These are phyloP conservation scores for Aegilops umbellulata DNA, from an alignment of 176 grass and related monocot species.

Conservation along the genomic window DNA sequence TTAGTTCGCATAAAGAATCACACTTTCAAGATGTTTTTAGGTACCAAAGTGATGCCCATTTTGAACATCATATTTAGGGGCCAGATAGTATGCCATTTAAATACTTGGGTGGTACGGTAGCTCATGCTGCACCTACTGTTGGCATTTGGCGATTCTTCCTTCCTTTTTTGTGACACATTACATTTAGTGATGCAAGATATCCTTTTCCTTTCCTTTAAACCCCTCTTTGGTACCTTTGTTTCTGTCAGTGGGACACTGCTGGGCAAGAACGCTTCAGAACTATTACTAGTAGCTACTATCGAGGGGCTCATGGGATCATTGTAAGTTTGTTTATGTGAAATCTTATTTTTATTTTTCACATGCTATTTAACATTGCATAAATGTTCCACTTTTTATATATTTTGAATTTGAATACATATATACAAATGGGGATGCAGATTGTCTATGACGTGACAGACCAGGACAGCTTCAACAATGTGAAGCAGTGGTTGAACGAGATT, in stretches of 20 bases:
- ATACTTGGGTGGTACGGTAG: neutral
- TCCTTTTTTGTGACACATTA: neutral
- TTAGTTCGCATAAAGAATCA: neutral
- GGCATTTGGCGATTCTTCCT: neutral
- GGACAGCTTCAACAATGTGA: constrained; percentile 96
- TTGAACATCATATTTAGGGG: neutral
- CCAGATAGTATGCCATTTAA: neutral
- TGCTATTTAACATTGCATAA: neutral
- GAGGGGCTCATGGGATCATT: constrained; percentile 92
- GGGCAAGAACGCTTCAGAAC: constrained; percentile 95
- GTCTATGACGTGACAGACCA: constrained; percentile 96
- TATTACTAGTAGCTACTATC: constrained; percentile 91
- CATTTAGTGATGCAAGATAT: neutral
- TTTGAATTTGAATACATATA: neutral
- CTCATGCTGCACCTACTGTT: neutral
- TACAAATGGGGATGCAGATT: constrained; percentile 45
- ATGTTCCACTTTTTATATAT: neutral
- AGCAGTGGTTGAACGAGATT: constrained; percentile 91
- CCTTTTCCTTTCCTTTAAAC: neutral
- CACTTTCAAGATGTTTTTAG: neutral
- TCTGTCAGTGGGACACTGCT: constrained; percentile 86
- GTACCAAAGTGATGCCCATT: neutral
- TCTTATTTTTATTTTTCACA: neutral
- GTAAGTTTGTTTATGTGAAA: constrained; percentile 37
- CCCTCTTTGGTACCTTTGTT: neutral